A percentile compares a stretch with the other conserved stretches of the same genome.
These are phyloP conservation scores for Cenchrus fungigraminus DNA, from an alignment of 176 grass and related monocot species.

Conservation along the genomic window DNA sequence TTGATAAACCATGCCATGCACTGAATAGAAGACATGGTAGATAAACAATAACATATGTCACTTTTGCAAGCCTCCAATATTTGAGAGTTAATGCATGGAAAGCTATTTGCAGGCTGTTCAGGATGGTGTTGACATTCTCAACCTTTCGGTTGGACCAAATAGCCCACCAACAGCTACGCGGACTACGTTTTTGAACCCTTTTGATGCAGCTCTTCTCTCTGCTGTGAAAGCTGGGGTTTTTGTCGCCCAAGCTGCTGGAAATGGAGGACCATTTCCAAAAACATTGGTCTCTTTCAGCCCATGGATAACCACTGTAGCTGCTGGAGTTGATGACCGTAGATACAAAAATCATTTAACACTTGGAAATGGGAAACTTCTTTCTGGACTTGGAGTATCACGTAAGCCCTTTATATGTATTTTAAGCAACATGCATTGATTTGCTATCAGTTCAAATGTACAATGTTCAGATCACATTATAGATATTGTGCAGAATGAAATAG, in stretches of 20 bases:
- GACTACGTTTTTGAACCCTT: constrained; percentile 95
- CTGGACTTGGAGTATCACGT: constrained; percentile 98
- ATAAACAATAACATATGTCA: background rate
- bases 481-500: background rate
- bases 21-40: background rate
- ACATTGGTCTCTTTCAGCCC: constrained; percentile 97
- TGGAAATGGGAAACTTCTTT: constrained; percentile 79
- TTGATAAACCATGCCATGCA: background rate
- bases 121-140: constrained; percentile 95
- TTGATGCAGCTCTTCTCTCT: constrained; percentile 94
- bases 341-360: constrained; percentile 97
- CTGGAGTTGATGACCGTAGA: constrained; percentile 94
- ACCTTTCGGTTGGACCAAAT: constrained; percentile 97
- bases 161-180: constrained; percentile 90
- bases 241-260: constrained; percentile 96
- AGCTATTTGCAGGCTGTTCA: constrained; percentile 75
- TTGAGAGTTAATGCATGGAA: constrained; percentile 2
- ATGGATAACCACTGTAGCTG: constrained; percentile 98
- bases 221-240: constrained; percentile 98
- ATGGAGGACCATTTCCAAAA: constrained; percentile 97
- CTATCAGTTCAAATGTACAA: background rate
- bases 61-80: constrained; percentile 13
- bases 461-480: background rate
- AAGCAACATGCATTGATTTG: background rate
- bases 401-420: constrained; percentile 45